phyloP scores from a whole-genome alignment of 257 asterid genomes.

The Ajuga chamaepitys region DNA sequence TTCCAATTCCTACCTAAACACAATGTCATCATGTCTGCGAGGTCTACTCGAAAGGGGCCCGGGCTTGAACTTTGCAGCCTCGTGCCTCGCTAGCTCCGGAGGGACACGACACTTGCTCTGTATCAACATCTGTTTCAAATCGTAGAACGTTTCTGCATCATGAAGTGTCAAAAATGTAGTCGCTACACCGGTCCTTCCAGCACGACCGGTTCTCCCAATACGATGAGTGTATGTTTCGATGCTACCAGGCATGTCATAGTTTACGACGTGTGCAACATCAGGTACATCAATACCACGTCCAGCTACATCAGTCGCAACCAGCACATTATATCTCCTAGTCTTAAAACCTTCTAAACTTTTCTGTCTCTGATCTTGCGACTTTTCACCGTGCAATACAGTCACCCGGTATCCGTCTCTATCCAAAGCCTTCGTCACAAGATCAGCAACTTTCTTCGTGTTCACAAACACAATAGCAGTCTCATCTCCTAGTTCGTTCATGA shows the following conservation, averaged over 20 bases:
- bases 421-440: constrained; percentile 34
- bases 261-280: constrained; percentile 59
- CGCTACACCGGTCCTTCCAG: constrained; percentile 66
- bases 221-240: constrained; percentile 60
- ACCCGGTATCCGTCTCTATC: constrained; percentile 44
- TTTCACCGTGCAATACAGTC: constrained; percentile 65
- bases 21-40: constrained; percentile 37
- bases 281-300: constrained; percentile 69
- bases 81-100: constrained; percentile 42
- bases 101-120: constrained; percentile 51
- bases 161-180: constrained; percentile 56
- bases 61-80: constrained; percentile 43
- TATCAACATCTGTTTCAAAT: constrained; percentile 50
- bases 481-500: constrained; percentile 49
- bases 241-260: constrained; percentile 49
- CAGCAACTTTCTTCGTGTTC: constrained; percentile 48
- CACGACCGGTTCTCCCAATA: constrained; percentile 64
- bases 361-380: constrained; percentile 57
- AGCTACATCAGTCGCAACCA: constrained; percentile 62
- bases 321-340: constrained; percentile 45
- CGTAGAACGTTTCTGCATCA: constrained; percentile 51
- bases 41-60: constrained; percentile 42
- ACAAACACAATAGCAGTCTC: constrained; percentile 57
- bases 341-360: constrained; percentile 53
- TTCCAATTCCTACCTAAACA: too few species aligned